Base-by-base conservation (phyloP, 139 green algal species). In the Micromonas pusilla region DNA sequence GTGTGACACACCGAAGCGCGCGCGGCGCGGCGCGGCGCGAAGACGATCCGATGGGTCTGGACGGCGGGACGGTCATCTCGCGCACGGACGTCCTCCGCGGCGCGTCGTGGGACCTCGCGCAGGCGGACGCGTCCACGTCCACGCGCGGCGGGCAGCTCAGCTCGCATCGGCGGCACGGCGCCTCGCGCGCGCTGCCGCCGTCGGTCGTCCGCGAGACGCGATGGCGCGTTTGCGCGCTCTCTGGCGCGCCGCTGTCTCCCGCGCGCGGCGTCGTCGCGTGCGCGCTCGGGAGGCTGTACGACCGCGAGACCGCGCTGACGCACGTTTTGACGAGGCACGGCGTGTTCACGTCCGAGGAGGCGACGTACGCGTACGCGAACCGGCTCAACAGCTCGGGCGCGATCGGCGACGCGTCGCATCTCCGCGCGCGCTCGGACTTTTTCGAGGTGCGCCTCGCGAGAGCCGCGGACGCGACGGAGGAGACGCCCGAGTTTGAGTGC, bases 51-150 rank as follows among this genome's bases (percentile, higher is more conserved):
- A 83, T 83, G 79, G 79, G 79, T 25, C 73, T 83, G 26, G 79
- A 83, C 75, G 79, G 79, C 23, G 79, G 79, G 21, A 83, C 79
- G 30, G 83, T 83, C 36, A 83, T 83, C 33, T 83, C 79, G 34
- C 79, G 79, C 32, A 79, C 34, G 26, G 79, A 83, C 31, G 75
- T 83, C 3, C 57, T 83, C 31, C 79, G 79, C 21, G 79, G 79
- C 30, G 30, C 75, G 20, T 83, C 79, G 33, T 83, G 79, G 79
- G 67, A 54, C 23, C 28, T 83, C 60, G 79, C 76, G 45, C 9
- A 57, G 9, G 45, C 45, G 45, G 45, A 70, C 63, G 63, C 28
- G 13, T 32, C 26, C 13, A 70, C 26, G 63, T 37, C 26, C 13
- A 32, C 63, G 63, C 9, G 63, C 5, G 63, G 63, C 26, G 63